phyloP scores from a whole-genome alignment of 2,329 filamentous ascomycete genomes.

The Exophiala bonariae region DNA sequence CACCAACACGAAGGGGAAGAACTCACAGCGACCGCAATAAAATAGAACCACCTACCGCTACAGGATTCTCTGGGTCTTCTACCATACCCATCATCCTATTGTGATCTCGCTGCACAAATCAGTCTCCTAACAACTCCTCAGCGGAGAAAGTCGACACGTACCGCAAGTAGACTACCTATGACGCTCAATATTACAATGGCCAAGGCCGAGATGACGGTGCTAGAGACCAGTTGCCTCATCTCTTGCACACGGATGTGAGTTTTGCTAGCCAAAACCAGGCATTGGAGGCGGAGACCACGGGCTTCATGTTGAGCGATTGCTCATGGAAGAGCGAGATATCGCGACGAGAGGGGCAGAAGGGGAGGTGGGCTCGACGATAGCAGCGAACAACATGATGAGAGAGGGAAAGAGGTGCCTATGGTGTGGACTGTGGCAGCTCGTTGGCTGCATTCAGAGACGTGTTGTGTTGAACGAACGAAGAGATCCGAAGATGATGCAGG shows the following conservation, averaged over 20 bases:
- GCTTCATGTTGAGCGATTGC: conserved; percentile 71
- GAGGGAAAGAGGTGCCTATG: too few species aligned
- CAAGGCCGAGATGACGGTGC: conserved; percentile 68
- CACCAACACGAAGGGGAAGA: conserved; percentile 73
- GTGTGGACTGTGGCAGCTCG: too few species aligned
- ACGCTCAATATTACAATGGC: conserved; percentile 65
- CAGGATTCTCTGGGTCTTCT: conserved; percentile 61
- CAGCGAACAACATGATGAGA: too few species aligned
- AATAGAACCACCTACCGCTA: conserved; percentile 82
- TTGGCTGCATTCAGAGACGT: too few species aligned
- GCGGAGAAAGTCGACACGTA: conserved; percentile 34
- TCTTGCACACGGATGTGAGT: conserved; percentile 5
- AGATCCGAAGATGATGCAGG: too few species aligned
- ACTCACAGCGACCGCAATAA: conserved; percentile 71
- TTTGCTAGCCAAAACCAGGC: conserved; percentile 85
- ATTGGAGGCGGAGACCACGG: conserved; percentile 85
- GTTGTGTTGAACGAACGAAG: too few species aligned
- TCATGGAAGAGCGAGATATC: too few species aligned
- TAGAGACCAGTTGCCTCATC: conserved; percentile 40
- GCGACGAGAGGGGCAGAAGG: too few species aligned
- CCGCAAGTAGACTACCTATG: conserved; percentile 72
- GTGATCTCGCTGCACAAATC: conserved; percentile 58
- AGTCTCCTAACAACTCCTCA: background rate
- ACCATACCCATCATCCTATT: conserved; percentile 79
- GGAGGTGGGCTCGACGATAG: too few species aligned